Conservation (phyloP, 2,329 filamentous ascomycete species). For the Neonectria ditissima region DNA sequence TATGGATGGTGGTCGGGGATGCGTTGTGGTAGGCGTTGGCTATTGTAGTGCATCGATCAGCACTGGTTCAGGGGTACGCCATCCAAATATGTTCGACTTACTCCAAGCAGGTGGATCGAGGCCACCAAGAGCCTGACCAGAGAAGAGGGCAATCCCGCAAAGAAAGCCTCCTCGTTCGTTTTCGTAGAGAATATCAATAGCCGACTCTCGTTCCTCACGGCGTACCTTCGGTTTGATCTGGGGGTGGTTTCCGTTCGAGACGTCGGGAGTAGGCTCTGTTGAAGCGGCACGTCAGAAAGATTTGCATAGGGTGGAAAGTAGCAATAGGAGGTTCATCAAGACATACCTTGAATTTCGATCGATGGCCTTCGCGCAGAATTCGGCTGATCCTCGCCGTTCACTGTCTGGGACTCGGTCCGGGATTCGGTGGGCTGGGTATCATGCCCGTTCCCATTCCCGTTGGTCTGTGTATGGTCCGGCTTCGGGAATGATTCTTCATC, state of each 20-base stretch:
- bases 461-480: constrained; percentile 29
- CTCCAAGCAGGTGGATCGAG: constrained; percentile 89
- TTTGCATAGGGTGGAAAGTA: not conserved
- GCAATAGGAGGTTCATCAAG: not conserved
- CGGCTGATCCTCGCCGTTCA: constrained; percentile 27
- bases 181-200: constrained; percentile 91
- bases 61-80: not conserved
- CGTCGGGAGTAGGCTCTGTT: constrained; percentile 48
- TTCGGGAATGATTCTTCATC: constrained; percentile 18
- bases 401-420: constrained; percentile 10
- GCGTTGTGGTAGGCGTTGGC: constrained; percentile 73
- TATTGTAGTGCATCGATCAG: constrained; percentile 32
- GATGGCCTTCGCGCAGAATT: constrained; percentile 45
- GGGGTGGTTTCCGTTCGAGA: constrained; percentile 40
- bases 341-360: constrained; percentile 50
- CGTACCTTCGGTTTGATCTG: constrained; percentile 51
- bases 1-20: constrained; percentile 77
- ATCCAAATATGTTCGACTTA: constrained; percentile 38
- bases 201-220: constrained; percentile 60
- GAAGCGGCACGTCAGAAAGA: constrained; percentile 33
- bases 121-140: constrained; percentile 83
- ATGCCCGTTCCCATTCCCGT: constrained; percentile 19
- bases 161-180: constrained; percentile 93
- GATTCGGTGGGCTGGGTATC: constrained; percentile 2
- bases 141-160: constrained; percentile 92